Evolutionary conservation across 2,329 filamentous ascomycete genomes (phyloP).

Genomic region (Fusarium goolgardi): DNA sequence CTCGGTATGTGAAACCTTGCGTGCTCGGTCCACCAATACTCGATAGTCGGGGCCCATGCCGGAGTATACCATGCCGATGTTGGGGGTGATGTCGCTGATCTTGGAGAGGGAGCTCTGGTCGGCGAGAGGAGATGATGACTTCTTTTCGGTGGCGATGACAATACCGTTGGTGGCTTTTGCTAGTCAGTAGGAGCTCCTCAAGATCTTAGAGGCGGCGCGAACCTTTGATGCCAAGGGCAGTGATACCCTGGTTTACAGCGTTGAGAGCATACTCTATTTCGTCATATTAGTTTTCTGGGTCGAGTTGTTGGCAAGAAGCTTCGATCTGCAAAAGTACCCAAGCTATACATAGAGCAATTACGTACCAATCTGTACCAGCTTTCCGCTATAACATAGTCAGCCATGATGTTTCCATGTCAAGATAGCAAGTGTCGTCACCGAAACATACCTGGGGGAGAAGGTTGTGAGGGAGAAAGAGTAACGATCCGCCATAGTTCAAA

Average conservation of each 20-base stretch:
- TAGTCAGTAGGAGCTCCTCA: slow-evolving; percentile 37
- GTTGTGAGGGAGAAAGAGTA: slow-evolving; percentile 99
- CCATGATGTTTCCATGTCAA: slow-evolving; percentile 46
- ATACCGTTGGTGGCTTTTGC: slow-evolving; percentile 92
- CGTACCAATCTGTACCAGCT: slow-evolving; percentile 95
- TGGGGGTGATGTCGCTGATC: slow-evolving; percentile 96
- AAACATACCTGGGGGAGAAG: slow-evolving; percentile 94
- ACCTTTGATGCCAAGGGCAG: slow-evolving; percentile 98
- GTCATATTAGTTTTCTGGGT: slow-evolving; percentile 30
- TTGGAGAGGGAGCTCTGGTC: slow-evolving; percentile 95
- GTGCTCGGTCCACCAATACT: slow-evolving; percentile 95
- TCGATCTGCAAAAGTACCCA: background rate
- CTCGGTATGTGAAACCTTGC: slow-evolving; percentile 96
- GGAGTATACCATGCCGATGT: slow-evolving; percentile 99
- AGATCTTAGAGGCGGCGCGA: slow-evolving; percentile 45
- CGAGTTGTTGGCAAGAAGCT: background rate
- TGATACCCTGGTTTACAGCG: slow-evolving; percentile 99
- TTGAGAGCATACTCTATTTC: slow-evolving; percentile 94
- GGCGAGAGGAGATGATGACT: slow-evolving; percentile 96
- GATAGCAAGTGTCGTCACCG: slow-evolving; percentile 45
- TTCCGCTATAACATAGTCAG: slow-evolving; percentile 77
- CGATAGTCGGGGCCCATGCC: slow-evolving; percentile 99
- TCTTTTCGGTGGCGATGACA: slow-evolving; percentile 99
- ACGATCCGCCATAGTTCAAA: slow-evolving; percentile 86
- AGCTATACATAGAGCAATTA: slow-evolving; percentile 18